phyloP scores from a whole-genome alignment of 2,329 filamentous ascomycete species.

The Apiospora phragmitis region DNA sequence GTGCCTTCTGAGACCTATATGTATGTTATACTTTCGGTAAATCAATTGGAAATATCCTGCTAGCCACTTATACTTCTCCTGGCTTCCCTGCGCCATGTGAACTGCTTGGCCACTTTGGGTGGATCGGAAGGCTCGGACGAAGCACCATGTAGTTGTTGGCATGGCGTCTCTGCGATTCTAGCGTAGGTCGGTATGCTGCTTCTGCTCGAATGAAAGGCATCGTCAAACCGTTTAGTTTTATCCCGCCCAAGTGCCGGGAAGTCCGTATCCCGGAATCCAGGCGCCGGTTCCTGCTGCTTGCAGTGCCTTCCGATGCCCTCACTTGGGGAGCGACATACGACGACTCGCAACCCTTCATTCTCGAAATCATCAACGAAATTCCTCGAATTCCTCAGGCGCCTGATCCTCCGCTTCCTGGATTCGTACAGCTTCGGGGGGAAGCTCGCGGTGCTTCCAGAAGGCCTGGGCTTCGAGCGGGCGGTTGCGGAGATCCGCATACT shows the following conservation, averaged over 20 bases:
- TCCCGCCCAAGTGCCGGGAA: background rate
- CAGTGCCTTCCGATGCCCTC: background rate
- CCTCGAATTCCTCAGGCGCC: background rate
- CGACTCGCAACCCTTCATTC: background rate
- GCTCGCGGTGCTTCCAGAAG: background rate
- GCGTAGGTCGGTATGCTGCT: background rate
- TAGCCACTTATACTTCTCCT: background rate
- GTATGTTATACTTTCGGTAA: background rate
- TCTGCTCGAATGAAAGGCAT: background rate
- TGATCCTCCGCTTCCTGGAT: background rate
- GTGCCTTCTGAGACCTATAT: background rate
- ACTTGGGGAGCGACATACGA: background rate
- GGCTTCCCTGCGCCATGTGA: background rate
- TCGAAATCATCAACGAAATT: background rate
- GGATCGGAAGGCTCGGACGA: background rate
- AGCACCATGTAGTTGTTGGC: background rate
- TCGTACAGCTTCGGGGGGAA: background rate
- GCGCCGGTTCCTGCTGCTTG: background rate
- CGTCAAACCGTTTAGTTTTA: background rate
- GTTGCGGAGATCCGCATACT: background rate
- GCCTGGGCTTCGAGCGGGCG: background rate
- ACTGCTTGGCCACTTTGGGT: background rate
- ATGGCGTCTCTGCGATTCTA: background rate
- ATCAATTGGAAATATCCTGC: accelerated
- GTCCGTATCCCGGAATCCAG: background rate